A percentile compares a stretch with the other conserved stretches of the same genome.
Evolutionary conservation across 2,329 filamentous ascomycete species (phyloP).

Genomic region (Alternaria rosae): DNA sequence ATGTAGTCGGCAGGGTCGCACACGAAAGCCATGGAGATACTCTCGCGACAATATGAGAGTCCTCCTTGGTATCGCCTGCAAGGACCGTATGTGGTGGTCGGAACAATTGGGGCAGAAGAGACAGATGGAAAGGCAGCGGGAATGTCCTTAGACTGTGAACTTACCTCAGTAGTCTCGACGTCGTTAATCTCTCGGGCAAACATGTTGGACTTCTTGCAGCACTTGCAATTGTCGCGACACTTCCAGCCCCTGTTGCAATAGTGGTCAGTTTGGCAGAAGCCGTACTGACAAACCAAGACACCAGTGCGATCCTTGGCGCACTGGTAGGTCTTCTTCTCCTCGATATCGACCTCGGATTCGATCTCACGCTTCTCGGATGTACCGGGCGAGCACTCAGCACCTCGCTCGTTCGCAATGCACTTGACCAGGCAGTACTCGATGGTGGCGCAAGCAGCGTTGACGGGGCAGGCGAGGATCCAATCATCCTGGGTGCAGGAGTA

Average conservation of each 20-base stretch:
- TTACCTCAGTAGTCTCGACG: neutral
- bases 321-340: constrained; percentile 7
- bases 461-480: no score
- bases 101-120: neutral
- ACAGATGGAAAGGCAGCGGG: neutral
- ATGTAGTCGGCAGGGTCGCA: constrained; percentile 6
- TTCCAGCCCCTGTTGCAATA: constrained; percentile 15
- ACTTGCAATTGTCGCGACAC: constrained; percentile 20
- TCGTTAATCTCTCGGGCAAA: neutral
- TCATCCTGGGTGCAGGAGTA: no score
- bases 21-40: constrained; percentile 2
- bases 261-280: constrained; percentile 20
- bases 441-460: no score
- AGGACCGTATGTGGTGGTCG: neutral
- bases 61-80: neutral
- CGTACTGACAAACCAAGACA: constrained; percentile 17
- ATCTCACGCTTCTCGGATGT: neutral
- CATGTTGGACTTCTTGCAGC: constrained; percentile 11
- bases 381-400: neutral
- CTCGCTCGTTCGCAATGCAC: neutral
- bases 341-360: neutral
- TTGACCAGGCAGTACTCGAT: no score
- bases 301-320: constrained; percentile 12
- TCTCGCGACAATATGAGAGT: constrained; percentile 1
- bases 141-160: neutral